These are phyloP conservation scores for Stachybotrys echinatus DNA, from an alignment of 2,329 filamentous ascomycete species.

Conservation along the genomic window DNA sequence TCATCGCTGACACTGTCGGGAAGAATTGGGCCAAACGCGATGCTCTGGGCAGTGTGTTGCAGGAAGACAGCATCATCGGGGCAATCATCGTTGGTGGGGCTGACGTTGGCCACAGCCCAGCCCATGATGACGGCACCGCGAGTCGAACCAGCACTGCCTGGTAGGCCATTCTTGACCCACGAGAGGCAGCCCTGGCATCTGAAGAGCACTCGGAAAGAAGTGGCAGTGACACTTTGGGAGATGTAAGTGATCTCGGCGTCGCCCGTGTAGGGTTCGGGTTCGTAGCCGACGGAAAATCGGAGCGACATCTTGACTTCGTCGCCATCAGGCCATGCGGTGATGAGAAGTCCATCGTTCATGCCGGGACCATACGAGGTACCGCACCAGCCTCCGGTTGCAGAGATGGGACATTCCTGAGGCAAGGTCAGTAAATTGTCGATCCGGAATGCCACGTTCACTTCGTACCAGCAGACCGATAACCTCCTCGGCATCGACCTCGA, in stretches of 20 bases:
- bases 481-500: constrained; percentile 43
- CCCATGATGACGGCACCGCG: constrained; percentile 43
- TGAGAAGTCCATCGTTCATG: constrained; percentile 54
- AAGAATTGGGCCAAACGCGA: constrained; percentile 40
- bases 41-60: constrained; percentile 49
- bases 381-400: constrained; percentile 48
- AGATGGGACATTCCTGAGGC: constrained; percentile 37
- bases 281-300: constrained; percentile 53
- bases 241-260: constrained; percentile 58
- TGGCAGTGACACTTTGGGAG: constrained; percentile 50
- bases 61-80: constrained; percentile 38
- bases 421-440: constrained; percentile 3
- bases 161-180: constrained; percentile 45
- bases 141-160: constrained; percentile 35
- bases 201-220: constrained; percentile 59
- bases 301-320: constrained; percentile 51
- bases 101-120: constrained; percentile 46
- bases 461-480: constrained; percentile 55
- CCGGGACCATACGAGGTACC: constrained; percentile 49
- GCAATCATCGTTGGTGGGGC: constrained; percentile 35
- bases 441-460: neutral
- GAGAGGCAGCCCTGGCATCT: constrained; percentile 53
- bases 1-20: constrained; percentile 29
- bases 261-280: constrained; percentile 55
- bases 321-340: constrained; percentile 52